A percentile compares a stretch with the other conserved stretches of the same genome.
These are phyloP conservation scores for Phaeolepiota aurea DNA, from an alignment of 768 basidiomycete genomes.

Conservation along the genomic window DNA sequence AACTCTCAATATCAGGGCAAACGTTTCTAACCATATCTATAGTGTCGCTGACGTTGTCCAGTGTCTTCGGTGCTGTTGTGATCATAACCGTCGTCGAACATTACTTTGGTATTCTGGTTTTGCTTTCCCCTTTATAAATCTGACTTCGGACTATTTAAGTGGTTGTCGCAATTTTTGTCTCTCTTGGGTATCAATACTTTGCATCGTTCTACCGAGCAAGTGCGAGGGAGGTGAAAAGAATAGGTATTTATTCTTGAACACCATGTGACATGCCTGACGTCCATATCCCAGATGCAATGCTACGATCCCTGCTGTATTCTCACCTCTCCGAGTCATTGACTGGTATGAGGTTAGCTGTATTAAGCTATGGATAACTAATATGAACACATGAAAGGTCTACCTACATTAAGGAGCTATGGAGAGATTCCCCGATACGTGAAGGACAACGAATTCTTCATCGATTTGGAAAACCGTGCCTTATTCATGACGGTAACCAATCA, in stretches of 20 bases:
- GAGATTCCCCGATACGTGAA: conserved; percentile 51
- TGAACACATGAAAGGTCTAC: conserved; percentile 27
- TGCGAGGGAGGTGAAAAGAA: conserved; percentile 61
- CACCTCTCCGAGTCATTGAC: conserved; percentile 74
- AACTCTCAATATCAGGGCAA: no score
- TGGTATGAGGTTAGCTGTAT: conserved; percentile 16
- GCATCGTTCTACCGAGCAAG: conserved; percentile 63
- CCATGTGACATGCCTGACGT: not conserved
- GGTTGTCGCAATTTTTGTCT: conserved; percentile 43
- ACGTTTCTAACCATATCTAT: no score
- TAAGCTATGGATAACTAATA: no score
- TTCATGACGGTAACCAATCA: conserved; percentile 62
- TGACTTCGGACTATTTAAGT: conserved; percentile 22
- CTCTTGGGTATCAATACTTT: conserved; percentile 56
- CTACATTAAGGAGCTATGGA: conserved; percentile 69
- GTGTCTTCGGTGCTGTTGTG: conserved; percentile 41
- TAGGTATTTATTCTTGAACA: conserved; percentile 15
- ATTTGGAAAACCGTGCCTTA: conserved; percentile 68
- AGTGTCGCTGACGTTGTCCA: conserved; percentile 45
- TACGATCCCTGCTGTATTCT: conserved; percentile 68
- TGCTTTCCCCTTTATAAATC: not conserved
- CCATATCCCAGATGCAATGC: conserved; percentile 44
- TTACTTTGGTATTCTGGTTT: conserved; percentile 45
- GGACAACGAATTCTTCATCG: conserved; percentile 59
- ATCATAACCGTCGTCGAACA: conserved; percentile 52